A percentile compares a stretch with the other conserved stretches of the same genome.
Evolutionary conservation across 2,329 filamentous ascomycete genomes (phyloP).

Genomic region (Talaromyces piceae): DNA sequence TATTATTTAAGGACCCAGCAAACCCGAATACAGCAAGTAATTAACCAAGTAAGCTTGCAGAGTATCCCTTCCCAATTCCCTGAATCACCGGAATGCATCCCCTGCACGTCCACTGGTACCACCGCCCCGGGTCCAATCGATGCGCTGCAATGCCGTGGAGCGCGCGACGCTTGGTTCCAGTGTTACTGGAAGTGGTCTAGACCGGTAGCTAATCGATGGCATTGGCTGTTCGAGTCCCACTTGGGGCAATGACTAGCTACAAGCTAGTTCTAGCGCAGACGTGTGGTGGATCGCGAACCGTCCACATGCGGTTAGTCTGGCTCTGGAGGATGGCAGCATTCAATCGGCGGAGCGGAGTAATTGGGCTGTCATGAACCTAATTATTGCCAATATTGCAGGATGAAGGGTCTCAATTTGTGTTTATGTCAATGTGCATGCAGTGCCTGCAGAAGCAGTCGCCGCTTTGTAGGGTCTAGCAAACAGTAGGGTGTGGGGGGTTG

Average conservation of each 20-base stretch:
- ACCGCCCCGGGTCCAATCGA: not conserved
- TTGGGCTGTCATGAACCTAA: too few species aligned
- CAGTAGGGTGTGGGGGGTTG: slow-evolving; percentile 2
- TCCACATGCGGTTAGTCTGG: not conserved
- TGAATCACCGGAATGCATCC: not conserved
- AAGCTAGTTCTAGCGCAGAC: not conserved
- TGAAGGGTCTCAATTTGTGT: too few species aligned
- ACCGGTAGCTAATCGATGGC: fast-evolving
- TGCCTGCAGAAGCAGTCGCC: too few species aligned
- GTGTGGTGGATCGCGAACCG: not conserved
- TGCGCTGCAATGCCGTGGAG: not conserved
- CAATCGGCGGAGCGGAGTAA: too few species aligned
- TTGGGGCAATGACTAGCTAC: not conserved
- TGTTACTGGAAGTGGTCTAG: not conserved
- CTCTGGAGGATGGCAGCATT: not conserved
- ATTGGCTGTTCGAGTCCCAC: not conserved
- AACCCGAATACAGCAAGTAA: too few species aligned
- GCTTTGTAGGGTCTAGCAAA: not conserved
- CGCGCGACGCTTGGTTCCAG: not conserved
- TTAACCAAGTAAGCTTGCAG: too few species aligned
- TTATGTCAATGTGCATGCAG: too few species aligned
- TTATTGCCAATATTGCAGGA: too few species aligned
- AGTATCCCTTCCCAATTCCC: not conserved
- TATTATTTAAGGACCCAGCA: too few species aligned
- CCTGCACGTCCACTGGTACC: not conserved